Conservation (phyloP, 2,329 filamentous ascomycete species). For the Aspergillus sp. region DNA sequence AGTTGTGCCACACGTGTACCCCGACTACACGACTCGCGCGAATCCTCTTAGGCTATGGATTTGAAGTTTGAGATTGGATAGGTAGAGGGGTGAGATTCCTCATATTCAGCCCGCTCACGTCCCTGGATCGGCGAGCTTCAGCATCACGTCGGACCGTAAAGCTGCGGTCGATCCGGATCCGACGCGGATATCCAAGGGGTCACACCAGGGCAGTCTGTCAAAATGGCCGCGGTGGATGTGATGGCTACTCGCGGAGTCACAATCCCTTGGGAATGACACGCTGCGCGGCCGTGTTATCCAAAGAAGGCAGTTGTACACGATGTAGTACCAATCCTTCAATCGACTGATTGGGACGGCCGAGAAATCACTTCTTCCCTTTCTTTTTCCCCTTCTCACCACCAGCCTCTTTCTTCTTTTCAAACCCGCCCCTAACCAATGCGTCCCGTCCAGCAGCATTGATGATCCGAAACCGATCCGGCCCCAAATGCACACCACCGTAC, state of each 20-base stretch:
- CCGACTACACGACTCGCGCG: not conserved
- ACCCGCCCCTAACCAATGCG: constrained; percentile 74
- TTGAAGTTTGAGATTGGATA: not conserved
- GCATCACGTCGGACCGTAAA: not conserved
- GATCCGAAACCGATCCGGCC: constrained; percentile 83
- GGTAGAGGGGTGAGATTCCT: not conserved
- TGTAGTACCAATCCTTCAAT: not conserved
- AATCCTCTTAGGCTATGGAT: not conserved
- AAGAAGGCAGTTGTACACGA: not conserved
- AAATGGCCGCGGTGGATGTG: not conserved
- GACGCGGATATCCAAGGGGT: not conserved
- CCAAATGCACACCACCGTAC: constrained; percentile 90
- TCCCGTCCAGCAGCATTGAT: constrained; percentile 88
- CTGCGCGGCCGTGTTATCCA: not conserved
- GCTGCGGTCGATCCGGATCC: no score
- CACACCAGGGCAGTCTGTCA: not conserved
- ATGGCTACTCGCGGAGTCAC: not conserved
- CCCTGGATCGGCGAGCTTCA: not conserved
- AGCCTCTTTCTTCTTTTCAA: constrained; percentile 53
- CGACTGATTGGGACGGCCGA: not conserved
- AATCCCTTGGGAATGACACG: not conserved
- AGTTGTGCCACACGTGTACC: not conserved
- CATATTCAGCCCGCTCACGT: not conserved
- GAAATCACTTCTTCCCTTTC: constrained; percentile 46
- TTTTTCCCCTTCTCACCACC: constrained; percentile 55